Conservation (phyloP, 2,329 filamentous ascomycete genomes). For the Fusarium decemcellulare region DNA sequence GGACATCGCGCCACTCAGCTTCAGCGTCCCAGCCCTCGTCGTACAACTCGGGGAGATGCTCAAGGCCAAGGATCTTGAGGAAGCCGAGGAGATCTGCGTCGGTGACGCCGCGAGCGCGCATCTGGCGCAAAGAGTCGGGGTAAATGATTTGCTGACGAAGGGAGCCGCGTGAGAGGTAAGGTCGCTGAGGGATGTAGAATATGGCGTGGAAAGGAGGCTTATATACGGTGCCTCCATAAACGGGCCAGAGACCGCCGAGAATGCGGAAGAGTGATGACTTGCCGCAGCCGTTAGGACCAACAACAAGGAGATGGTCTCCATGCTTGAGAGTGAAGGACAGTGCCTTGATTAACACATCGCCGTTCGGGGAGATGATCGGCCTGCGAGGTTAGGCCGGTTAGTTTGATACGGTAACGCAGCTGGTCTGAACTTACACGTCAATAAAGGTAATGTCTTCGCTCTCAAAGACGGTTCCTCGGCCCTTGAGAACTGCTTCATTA, state of each 20-base stretch:
- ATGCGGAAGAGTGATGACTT: slow-evolving; percentile 98
- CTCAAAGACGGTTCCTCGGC: slow-evolving; percentile 86
- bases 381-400: slow-evolving; percentile 50
- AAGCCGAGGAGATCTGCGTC: slow-evolving; percentile 86
- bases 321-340: slow-evolving; percentile 89
- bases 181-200: slow-evolving; percentile 97
- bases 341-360: slow-evolving; percentile 88
- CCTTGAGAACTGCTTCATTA: slow-evolving; percentile 86
- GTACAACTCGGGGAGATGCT: slow-evolving; percentile 83
- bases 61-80: slow-evolving; percentile 84
- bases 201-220: slow-evolving; percentile 95
- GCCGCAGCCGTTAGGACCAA: slow-evolving; percentile 96
- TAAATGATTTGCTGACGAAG: slow-evolving; percentile 98
- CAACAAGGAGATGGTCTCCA: slow-evolving; percentile 92
- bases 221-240: slow-evolving; percentile 93
- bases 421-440: slow-evolving; percentile 72
- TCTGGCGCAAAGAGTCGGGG: slow-evolving; percentile 88
- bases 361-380: slow-evolving; percentile 96
- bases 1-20: slow-evolving; percentile 95
- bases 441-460: slow-evolving; percentile 88
- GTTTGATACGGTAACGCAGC: slow-evolving; percentile 10
- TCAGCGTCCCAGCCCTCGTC: slow-evolving; percentile 90
- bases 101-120: slow-evolving; percentile 86
- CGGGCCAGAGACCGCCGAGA: slow-evolving; percentile 95
- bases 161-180: slow-evolving; percentile 91